These are phyloP conservation scores for Alternaria brassicicola DNA, from an alignment of 2,329 filamentous ascomycete species.

Conservation along the genomic window DNA sequence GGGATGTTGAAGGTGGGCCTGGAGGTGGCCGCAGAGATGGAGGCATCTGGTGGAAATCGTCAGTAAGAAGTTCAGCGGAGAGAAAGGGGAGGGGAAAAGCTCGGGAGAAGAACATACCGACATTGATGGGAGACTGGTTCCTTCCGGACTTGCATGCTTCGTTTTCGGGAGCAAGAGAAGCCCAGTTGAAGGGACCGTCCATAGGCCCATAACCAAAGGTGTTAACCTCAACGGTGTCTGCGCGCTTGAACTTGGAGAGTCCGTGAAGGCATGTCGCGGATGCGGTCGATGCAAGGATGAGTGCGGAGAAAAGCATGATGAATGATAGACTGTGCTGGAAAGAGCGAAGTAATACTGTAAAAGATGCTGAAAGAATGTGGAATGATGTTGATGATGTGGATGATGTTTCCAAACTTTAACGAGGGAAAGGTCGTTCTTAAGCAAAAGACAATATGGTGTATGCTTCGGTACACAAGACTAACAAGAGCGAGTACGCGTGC, in stretches of 20 bases:
- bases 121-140: slow-evolving; percentile 64
- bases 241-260: slow-evolving; percentile 47
- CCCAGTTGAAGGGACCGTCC: slow-evolving; percentile 61
- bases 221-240: slow-evolving; percentile 37
- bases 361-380: neutral
- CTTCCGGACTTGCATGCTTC: slow-evolving; percentile 56
- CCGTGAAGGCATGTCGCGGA: slow-evolving; percentile 53
- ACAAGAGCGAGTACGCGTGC: neutral
- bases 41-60: slow-evolving; percentile 32
- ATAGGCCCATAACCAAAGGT: slow-evolving; percentile 53
- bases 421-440: neutral
- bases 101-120: slow-evolving; percentile 42
- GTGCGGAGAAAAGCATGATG: slow-evolving; percentile 42
- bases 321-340: neutral
- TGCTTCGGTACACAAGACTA: neutral
- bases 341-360: neutral
- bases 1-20: slow-evolving; percentile 50
- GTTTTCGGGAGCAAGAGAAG: slow-evolving; percentile 54
- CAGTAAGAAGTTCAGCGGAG: neutral
- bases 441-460: slow-evolving; percentile 1
- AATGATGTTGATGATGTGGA: neutral
- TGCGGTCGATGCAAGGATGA: slow-evolving; percentile 43
- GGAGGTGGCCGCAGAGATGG: slow-evolving; percentile 38
- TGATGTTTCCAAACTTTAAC: neutral
- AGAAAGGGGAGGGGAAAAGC: no score